Base-by-base conservation (phyloP, 2,329 filamentous ascomycete species). In the Colletotrichum eremochloae region DNA sequence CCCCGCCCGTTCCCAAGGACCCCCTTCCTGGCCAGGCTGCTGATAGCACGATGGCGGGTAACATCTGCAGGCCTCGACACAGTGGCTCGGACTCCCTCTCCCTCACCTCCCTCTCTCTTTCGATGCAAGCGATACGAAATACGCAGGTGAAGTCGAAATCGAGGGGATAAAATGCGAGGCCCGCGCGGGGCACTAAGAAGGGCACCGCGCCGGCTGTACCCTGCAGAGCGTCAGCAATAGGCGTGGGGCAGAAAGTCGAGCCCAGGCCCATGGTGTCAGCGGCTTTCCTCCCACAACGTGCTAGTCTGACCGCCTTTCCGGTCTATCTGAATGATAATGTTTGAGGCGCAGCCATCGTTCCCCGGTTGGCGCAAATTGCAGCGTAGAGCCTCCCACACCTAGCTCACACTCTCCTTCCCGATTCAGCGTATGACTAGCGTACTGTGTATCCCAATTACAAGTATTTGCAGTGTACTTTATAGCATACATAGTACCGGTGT, bases 221-320 rank as follows among this genome's bases (percentile, higher is more conserved):
- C n/a, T 52, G 61, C 61, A 53, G 24, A 42, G 55, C 36, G 55
- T 63, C 36, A 63, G 61, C 61, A 50, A 53, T 24, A 24, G n/a
- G 36, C 48, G 24, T 36, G 46, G 33, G 24, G 38, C 38, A 11
- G 14, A 42, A 5, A 53, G 50, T 29, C 50, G 15, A 44, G 42
- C 42, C 42, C 42, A 44, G 42, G 5, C 46, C 48, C 48, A 15
- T 12, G n/a, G 24, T 24, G 48, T 31, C 48, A 2, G 48, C 31
- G 15, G 52, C 15, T 20, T 18, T 29, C 31, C n/a, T 18, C 44
- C 20, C 60, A 15, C 38, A 53, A 65, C 56, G 64, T 72, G 70
- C 55, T 72, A 72, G 67, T 33, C 70, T 72, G 70, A 72, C 70
- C 70, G 67, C 70, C 70, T 42, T 69, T 69, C 65, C 31, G 15